Evolutionary conservation across 2,329 filamentous ascomycete genomes (phyloP), one percentile per base, ranked within the genome.

Genomic region (Colletotrichum destructivum): DNA sequence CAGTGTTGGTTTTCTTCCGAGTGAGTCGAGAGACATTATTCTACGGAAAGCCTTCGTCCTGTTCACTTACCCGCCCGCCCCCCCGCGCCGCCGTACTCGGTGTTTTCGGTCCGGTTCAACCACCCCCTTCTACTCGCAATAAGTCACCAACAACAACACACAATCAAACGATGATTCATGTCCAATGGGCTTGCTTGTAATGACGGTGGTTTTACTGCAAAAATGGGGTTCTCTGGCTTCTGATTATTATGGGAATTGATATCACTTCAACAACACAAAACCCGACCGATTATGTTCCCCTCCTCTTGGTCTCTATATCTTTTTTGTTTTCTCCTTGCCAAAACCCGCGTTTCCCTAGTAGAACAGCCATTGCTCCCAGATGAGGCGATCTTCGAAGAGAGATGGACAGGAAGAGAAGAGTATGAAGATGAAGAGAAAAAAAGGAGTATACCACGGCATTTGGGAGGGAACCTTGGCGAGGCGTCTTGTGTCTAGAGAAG

Each of bases 151-250:
- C 69, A 69, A 66, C 56, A 70, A 61, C 63, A 72, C 52, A 62
- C 70, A 72, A 69, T 72, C 70, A 62, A 56, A 35, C 65, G 66
- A 72, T 72, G 66, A 70, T 70, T 72, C 66, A 65, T 72, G 70
- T 66, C 66, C 60, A 68, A 67, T 21, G 59, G 55, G 67, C 57
- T 60, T 70, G 26, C 21, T 52, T 26, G 55, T 66, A 23, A 55
- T 59, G 59, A 51, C 35, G 59, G 65, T 59, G 59, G 59, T 64
- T 69, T 52, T 47, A 51, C 49, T 38, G 49, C 49, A 35, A 54
- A 59, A 62, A 49, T 52, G 64, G 65, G 52, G 56, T 59, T 44
- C 57, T 63, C 64, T 71, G 63, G 61, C 38, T 62, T 57, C 44
- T 69, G 59, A 57, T 62, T 73, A 67, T 62, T 68, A 73, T 62